Evolutionary conservation across 345 rosid genomes (phyloP), one percentile per base, ranked within the genome.

Genomic region (Eucalyptus marginata): DNA sequence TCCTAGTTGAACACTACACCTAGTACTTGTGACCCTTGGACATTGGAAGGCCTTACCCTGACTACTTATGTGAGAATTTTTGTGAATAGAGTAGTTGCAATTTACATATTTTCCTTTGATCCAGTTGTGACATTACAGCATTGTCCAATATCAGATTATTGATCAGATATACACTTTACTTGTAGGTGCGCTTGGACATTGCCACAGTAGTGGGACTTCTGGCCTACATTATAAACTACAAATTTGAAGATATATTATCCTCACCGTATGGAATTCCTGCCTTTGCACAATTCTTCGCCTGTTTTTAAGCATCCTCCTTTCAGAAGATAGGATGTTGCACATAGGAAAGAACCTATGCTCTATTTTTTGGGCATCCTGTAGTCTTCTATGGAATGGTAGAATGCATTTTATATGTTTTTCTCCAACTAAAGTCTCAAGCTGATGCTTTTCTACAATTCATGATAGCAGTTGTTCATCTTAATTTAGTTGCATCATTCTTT

Each of bases 221-320:
- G 8, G 99, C 99, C 89, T 97, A 93, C 92, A 89, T 96, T 91
- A 95, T 97, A 89, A 97, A 97, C 94, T 96, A 97, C 94, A 97
- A 96, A 93, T 95, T 97, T 90, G 99, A 96, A 95, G 90, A 96
- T 91, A 93, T 97, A 91, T 89, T 91, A 90, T 93, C 97, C 90
- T 96, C 98, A 59, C 99, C 99, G 99, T 97, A 95, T 56, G 95
- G 90, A 81, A 86, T 84, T 46, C 85, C 89, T 68, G n/a, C 31
- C 52, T 52, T 87, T 51, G 18, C 51, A 54, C 87, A 51, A 15
- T 86, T 47, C 33, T 87, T 43, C 10, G 15, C 58, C 24, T 36
- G 50, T 87, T 56, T 64, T 51, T 22, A 25, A 86, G 25, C 18
- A 22, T 68, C 33, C 46, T 86, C 49, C 49, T 24, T 86, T 47